Evolutionary conservation across 306 rosid species (phyloP).

Genomic region (Castanospermum australe): DNA sequence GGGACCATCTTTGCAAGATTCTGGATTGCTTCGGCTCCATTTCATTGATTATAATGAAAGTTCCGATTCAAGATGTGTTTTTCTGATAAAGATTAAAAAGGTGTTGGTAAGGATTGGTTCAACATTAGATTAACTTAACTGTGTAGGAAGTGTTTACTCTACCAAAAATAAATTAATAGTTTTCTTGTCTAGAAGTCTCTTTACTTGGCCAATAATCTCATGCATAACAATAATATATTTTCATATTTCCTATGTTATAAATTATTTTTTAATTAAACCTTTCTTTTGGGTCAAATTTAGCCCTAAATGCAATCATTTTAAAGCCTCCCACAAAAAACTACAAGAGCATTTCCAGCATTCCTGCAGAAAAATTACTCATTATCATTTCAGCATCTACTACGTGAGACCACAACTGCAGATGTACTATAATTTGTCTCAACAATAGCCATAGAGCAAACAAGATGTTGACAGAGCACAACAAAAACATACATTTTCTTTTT

Average conservation of each 20-base stretch:
- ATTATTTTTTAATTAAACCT: background rate
- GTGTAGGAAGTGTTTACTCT: background rate
- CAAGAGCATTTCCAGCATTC: background rate
- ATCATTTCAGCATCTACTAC: background rate
- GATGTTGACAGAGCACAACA: background rate
- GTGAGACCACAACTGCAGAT: background rate
- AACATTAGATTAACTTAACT: background rate
- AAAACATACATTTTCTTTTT: background rate
- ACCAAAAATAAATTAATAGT: background rate
- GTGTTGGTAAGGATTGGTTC: slow-evolving; percentile 3
- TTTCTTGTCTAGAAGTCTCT: background rate
- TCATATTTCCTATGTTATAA: background rate
- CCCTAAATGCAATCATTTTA: background rate
- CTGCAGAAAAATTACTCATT: background rate
- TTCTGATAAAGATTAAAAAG: background rate
- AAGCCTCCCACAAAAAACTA: background rate
- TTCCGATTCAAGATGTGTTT: background rate
- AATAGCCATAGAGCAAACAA: background rate
- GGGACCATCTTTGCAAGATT: background rate
- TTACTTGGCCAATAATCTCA: background rate
- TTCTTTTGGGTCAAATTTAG: background rate
- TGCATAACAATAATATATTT: background rate
- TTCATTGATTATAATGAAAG: background rate
- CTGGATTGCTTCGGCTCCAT: background rate
- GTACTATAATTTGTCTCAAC: background rate